Evolutionary conservation across 495 filamentous ascomycete species (phyloP).

Genomic region (Bombardia bombarda): DNA sequence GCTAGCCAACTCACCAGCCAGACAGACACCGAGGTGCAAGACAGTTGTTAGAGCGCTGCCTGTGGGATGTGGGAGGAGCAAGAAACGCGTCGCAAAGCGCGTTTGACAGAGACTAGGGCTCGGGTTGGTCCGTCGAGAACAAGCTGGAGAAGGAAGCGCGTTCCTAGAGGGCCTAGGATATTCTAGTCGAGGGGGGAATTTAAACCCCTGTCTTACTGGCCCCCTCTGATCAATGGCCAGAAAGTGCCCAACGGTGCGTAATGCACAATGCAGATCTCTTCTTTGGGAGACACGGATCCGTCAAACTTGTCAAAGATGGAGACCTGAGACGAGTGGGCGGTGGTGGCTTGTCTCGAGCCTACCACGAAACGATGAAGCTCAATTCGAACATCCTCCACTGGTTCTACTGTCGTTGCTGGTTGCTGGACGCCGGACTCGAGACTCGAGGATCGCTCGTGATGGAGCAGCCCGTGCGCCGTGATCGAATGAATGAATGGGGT

Average conservation of each 20-base stretch:
- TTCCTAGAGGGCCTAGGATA: constrained; percentile 8
- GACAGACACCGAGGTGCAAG: too few species aligned
- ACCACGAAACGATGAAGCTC: too few species aligned
- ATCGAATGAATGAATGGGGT: neutral
- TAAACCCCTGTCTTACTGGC: neutral
- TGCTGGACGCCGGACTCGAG: neutral
- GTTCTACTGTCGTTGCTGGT: neutral
- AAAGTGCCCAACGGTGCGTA: constrained; percentile 11
- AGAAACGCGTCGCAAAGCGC: constrained; percentile 14
- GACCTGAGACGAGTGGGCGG: neutral
- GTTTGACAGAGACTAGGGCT: constrained; percentile 8
- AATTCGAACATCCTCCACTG: too few species aligned
- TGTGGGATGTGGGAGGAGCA: neutral
- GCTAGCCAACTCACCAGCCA: too few species aligned
- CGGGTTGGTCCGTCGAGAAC: constrained; percentile 9
- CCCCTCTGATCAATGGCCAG: constrained; percentile 1
- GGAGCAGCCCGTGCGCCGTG: neutral
- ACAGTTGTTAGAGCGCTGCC: constrained; percentile 4
- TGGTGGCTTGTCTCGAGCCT: too few species aligned
- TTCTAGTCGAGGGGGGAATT: constrained; percentile 9
- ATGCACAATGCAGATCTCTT: constrained; percentile 7
- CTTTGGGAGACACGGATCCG: neutral
- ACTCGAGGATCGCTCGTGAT: neutral
- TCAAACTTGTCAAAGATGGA: neutral
- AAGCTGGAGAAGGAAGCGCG: constrained; percentile 4